These are phyloP conservation scores for Takashimella tepidaria DNA, from an alignment of 1,284 basidiomycete genomes.

Conservation along the genomic window DNA sequence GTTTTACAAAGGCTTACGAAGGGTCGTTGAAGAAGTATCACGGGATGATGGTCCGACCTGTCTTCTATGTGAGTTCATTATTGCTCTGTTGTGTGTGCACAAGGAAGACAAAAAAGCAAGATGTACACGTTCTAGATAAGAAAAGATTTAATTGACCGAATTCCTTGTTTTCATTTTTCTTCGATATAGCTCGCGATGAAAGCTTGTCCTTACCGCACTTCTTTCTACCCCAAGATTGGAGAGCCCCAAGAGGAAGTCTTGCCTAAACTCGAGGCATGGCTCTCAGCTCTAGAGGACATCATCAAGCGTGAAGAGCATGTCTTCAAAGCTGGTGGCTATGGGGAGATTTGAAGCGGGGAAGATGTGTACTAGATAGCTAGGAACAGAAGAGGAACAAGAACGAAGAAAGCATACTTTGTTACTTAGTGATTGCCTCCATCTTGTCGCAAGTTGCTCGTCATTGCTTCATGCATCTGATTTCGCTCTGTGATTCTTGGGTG, in stretches of 20 bases:
- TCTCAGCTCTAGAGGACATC: slow-evolving; percentile 65
- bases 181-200: slow-evolving; percentile 91
- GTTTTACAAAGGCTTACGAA: slow-evolving; percentile 81
- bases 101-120: too few species aligned
- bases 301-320: slow-evolving; percentile 66
- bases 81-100: too few species aligned
- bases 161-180: too few species aligned
- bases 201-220: slow-evolving; percentile 85
- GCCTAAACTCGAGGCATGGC: slow-evolving; percentile 71
- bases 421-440: too few species aligned
- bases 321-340: slow-evolving; percentile 65
- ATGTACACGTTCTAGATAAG: too few species aligned
- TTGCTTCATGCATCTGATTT: too few species aligned
- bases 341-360: slow-evolving; percentile 48
- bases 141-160: too few species aligned
- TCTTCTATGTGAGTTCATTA: slow-evolving; percentile 81
- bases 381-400: too few species aligned
- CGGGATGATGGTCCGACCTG: slow-evolving; percentile 75
- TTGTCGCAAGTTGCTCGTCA: too few species aligned
- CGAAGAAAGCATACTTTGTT: too few species aligned
- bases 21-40: slow-evolving; percentile 78
- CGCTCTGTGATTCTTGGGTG: too few species aligned
- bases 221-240: slow-evolving; percentile 86
- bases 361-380: too few species aligned
- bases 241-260: slow-evolving; percentile 64